These are phyloP conservation scores for Aspergillus persii DNA, from an alignment of 2,329 filamentous ascomycete genomes.

Conservation along the genomic window DNA sequence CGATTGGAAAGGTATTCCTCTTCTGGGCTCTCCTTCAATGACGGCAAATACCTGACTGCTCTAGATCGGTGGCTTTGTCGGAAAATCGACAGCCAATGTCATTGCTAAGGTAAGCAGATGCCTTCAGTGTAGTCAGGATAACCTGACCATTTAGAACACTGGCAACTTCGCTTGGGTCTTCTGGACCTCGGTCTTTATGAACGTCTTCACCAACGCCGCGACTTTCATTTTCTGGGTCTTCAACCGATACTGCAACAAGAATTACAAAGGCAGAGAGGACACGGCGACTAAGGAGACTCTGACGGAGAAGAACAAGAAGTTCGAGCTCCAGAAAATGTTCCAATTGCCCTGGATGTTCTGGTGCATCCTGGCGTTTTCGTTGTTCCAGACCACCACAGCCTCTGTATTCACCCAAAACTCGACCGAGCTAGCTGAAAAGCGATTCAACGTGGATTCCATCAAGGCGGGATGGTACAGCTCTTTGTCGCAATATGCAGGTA, in stretches of 20 bases:
- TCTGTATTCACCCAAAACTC: constrained; percentile 57
- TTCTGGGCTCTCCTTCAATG: not conserved
- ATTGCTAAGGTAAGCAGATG: constrained; percentile 45
- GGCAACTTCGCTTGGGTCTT: constrained; percentile 63
- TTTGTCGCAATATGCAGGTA: constrained; percentile 53
- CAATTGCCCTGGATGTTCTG: constrained; percentile 61
- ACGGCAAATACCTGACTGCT: not conserved
- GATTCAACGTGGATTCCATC: constrained; percentile 55
- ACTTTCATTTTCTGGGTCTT: constrained; percentile 58
- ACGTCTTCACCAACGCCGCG: constrained; percentile 59
- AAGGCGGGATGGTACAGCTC: constrained; percentile 62
- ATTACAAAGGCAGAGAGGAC: constrained; percentile 50
- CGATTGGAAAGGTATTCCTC: constrained; percentile 50
- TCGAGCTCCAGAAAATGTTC: constrained; percentile 56
- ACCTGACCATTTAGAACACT: constrained; percentile 41
- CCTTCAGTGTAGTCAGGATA: not conserved
- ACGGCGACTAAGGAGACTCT: constrained; percentile 58
- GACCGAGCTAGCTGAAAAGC: constrained; percentile 60
- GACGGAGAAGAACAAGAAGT: constrained; percentile 59
- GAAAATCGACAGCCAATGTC: constrained; percentile 59
- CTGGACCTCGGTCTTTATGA: constrained; percentile 65
- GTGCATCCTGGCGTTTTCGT: constrained; percentile 53
- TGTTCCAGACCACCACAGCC: constrained; percentile 59
- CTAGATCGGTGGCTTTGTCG: constrained; percentile 57
- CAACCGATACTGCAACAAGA: constrained; percentile 50